phyloP scores from a whole-genome alignment of 2,329 filamentous ascomycete species.

The Endoconidiophora laricicola region DNA sequence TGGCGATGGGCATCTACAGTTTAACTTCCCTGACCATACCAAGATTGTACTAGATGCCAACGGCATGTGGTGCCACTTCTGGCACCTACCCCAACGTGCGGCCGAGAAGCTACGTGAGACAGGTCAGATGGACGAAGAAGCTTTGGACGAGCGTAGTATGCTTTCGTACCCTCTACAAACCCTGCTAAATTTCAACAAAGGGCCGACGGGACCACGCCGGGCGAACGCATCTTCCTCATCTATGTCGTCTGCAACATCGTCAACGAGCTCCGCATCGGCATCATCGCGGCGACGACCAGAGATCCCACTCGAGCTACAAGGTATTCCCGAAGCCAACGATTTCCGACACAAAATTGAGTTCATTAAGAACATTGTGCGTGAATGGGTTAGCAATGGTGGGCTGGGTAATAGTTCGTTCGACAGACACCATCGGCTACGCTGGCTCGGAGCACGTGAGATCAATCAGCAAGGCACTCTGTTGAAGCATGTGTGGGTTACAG shows the following conservation, averaged over 20 bases:
- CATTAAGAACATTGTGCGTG: slow-evolving; percentile 47
- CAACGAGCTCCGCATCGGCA: slow-evolving; percentile 25
- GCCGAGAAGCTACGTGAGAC: slow-evolving; percentile 46
- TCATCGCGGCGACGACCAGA: slow-evolving; percentile 39
- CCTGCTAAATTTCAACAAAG: slow-evolving; percentile 49
- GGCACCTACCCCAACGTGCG: slow-evolving; percentile 57
- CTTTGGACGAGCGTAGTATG: slow-evolving; percentile 52
- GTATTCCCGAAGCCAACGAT: slow-evolving; percentile 54
- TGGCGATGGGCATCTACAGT: slow-evolving; percentile 60
- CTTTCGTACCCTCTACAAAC: slow-evolving; percentile 58
- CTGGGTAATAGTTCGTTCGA: slow-evolving; percentile 50
- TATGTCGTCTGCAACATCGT: neutral
- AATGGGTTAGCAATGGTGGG: slow-evolving; percentile 56
- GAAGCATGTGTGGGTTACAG: slow-evolving; percentile 53
- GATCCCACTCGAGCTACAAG: slow-evolving; percentile 42
- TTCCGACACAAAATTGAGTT: slow-evolving; percentile 61
- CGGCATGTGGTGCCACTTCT: slow-evolving; percentile 62
- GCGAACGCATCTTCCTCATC: neutral
- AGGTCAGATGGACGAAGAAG: slow-evolving; percentile 53
- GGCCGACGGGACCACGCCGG: slow-evolving; percentile 24
- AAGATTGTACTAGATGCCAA: slow-evolving; percentile 64
- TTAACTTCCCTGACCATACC: slow-evolving; percentile 80
- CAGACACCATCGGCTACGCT: slow-evolving; percentile 36
- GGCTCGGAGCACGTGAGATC: slow-evolving; percentile 41
- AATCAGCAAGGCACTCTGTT: slow-evolving; percentile 25